Evolutionary conservation across 1,284 basidiomycete genomes (phyloP).

Genomic region (Naganishia liquefaciens): DNA sequence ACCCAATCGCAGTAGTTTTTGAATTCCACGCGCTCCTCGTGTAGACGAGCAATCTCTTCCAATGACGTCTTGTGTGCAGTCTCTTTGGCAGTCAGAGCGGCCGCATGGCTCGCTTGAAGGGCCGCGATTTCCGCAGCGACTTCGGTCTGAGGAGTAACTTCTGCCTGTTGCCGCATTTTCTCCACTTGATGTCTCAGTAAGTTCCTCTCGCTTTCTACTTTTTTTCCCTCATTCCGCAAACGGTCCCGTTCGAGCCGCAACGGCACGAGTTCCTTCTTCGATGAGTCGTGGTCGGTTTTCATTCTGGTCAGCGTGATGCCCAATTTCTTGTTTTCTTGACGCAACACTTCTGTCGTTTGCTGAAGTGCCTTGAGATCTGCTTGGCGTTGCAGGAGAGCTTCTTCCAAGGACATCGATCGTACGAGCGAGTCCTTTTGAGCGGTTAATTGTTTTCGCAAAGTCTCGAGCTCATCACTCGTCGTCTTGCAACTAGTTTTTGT

Average conservation of each 20-base stretch:
- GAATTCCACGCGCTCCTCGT: slow-evolving; percentile 9
- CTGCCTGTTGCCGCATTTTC: neutral
- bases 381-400: too few relatives aligned
- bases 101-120: neutral
- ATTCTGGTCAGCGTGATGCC: neutral
- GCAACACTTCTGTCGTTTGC: too few relatives aligned
- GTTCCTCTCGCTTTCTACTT: slow-evolving; percentile 9
- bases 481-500: too few relatives aligned
- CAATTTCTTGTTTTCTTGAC: too few relatives aligned
- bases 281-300: neutral
- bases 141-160: neutral
- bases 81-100: neutral
- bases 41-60: slow-evolving; percentile 4
- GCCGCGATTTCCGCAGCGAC: neutral
- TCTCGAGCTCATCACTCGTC: too few relatives aligned
- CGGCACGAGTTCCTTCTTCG: slow-evolving; percentile 13
- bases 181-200: slow-evolving; percentile 11
- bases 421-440: too few relatives aligned
- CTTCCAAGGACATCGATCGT: too few relatives aligned
- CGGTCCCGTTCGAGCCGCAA: slow-evolving; percentile 8
- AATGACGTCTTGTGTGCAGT: neutral
- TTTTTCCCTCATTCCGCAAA: slow-evolving; percentile 10
- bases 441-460: too few relatives aligned
- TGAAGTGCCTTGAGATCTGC: too few relatives aligned
- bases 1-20: slow-evolving; percentile 24